A percentile compares a stretch with the other conserved stretches of the same genome.
These are phyloP conservation scores for Podosphaera xanthii DNA, from an alignment of 2,329 filamentous ascomycete species.

Conservation along the genomic window DNA sequence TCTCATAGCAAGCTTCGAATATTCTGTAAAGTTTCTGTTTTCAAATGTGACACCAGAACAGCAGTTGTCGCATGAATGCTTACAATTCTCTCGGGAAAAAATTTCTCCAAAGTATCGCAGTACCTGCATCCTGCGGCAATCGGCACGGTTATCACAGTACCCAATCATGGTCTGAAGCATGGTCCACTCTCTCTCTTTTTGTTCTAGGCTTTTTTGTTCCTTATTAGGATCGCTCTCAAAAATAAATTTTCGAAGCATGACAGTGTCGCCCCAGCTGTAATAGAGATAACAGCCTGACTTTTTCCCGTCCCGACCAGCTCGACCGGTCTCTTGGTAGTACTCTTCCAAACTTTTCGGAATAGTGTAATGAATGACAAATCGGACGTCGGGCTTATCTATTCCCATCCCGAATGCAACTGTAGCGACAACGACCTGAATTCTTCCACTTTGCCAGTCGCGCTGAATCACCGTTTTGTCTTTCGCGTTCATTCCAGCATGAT, in stretches of 20 bases:
- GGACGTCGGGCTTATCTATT: constrained; percentile 94
- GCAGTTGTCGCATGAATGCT: constrained; percentile 73
- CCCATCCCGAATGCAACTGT: constrained; percentile 99
- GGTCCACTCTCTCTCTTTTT: constrained; percentile 61
- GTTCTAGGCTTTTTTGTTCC: constrained; percentile 35
- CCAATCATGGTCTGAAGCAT: constrained; percentile 73
- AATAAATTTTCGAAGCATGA: constrained; percentile 58
- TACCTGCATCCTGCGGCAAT: constrained; percentile 73
- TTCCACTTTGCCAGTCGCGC: constrained; percentile 58
- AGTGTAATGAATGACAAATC: constrained; percentile 84
- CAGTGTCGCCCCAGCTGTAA: constrained; percentile 61
- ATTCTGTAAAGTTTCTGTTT: constrained; percentile 49
- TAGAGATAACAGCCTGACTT: constrained; percentile 76
- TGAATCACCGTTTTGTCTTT: constrained; percentile 50
- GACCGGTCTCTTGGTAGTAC: constrained; percentile 94
- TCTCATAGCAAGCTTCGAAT: constrained; percentile 46
- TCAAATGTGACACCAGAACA: constrained; percentile 48
- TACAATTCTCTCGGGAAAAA: constrained; percentile 51
- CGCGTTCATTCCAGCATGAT: constrained; percentile 58
- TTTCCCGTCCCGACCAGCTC: constrained; percentile 77
- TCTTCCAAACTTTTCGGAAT: constrained; percentile 90
- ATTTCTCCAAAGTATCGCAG: constrained; percentile 84
- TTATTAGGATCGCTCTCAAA: constrained; percentile 59
- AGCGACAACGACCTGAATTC: constrained; percentile 74
- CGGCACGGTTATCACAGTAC: constrained; percentile 72